Conservation (phyloP, 2,329 filamentous ascomycete species). For the Sporothrix brunneoviolacea region DNA sequence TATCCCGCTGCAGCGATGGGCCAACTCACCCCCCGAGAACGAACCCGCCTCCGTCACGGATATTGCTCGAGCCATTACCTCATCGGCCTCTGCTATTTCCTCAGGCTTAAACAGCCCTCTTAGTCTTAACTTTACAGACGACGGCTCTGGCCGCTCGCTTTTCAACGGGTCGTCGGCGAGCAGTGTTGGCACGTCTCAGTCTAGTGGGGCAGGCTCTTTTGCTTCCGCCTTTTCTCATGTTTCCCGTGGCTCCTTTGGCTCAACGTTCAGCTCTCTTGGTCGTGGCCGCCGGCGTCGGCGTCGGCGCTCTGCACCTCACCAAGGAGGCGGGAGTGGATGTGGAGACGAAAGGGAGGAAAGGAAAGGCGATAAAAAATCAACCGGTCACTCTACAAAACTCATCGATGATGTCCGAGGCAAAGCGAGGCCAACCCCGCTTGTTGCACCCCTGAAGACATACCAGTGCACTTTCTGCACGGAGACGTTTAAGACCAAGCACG, state of each 20-base stretch:
- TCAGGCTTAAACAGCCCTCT: conserved; percentile 53
- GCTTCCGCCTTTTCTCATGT: conserved; percentile 53
- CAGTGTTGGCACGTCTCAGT: conserved; percentile 55
- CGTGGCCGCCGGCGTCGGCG: conserved; percentile 45
- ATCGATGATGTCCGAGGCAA: conserved; percentile 27
- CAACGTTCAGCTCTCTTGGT: conserved; percentile 41
- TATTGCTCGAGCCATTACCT: conserved; percentile 51
- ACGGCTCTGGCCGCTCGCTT: conserved; percentile 51
- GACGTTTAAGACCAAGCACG: conserved; percentile 60
- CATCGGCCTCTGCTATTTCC: conserved; percentile 44
- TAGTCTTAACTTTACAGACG: conserved; percentile 52
- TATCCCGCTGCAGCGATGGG: conserved; percentile 53
- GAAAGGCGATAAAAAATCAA: neutral
- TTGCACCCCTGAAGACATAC: conserved; percentile 47
- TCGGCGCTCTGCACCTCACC: conserved; percentile 33
- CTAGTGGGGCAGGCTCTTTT: conserved; percentile 47
- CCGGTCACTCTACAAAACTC: conserved; percentile 21
- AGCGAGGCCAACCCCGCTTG: conserved; percentile 23
- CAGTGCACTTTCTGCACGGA: conserved; percentile 66
- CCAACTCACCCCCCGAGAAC: conserved; percentile 53
- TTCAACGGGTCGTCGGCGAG: conserved; percentile 55
- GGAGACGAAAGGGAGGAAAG: neutral
- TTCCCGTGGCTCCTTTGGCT: conserved; percentile 51
- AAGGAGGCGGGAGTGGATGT: neutral
- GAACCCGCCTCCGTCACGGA: conserved; percentile 53